Conservation (phyloP, 148 eudicot genomes). For the Silene conica region DNA sequence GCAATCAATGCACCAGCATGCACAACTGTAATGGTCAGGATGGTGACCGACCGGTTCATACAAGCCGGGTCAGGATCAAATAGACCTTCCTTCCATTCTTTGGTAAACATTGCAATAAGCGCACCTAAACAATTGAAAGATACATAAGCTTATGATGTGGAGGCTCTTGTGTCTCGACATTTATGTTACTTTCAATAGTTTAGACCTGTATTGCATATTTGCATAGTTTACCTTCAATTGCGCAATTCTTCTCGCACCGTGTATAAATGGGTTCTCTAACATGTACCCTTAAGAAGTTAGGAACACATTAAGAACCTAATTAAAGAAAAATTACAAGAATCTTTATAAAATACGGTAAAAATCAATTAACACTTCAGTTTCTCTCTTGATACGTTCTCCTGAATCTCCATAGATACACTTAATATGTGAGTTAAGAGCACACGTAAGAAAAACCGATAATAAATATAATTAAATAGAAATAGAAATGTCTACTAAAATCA, state of each 20-base stretch:
- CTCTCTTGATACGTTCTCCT: too few species aligned
- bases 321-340: too few species aligned
- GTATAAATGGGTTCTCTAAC: background rate
- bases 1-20: slow-evolving; percentile 4
- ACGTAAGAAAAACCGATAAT: too few species aligned
- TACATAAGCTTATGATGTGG: background rate
- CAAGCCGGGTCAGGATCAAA: slow-evolving; percentile 40
- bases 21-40: slow-evolving; percentile 39
- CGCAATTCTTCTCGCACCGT: background rate
- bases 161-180: background rate
- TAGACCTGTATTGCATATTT: background rate
- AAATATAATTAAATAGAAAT: too few species aligned
- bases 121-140: background rate
- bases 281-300: too few species aligned
- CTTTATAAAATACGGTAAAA: too few species aligned
- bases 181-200: background rate
- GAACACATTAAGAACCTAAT: too few species aligned
- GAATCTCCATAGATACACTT: too few species aligned
- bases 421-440: too few species aligned
- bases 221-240: background rate
- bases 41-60: slow-evolving; percentile 56
- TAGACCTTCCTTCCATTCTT: background rate
- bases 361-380: too few species aligned
- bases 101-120: background rate
- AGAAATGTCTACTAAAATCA: background rate